A percentile compares a stretch with the other conserved stretches of the same genome.
phyloP scores from a whole-genome alignment of 371 early-diverging fungal genomes.

The Paramicrosporidium saccamoebae region DNA sequence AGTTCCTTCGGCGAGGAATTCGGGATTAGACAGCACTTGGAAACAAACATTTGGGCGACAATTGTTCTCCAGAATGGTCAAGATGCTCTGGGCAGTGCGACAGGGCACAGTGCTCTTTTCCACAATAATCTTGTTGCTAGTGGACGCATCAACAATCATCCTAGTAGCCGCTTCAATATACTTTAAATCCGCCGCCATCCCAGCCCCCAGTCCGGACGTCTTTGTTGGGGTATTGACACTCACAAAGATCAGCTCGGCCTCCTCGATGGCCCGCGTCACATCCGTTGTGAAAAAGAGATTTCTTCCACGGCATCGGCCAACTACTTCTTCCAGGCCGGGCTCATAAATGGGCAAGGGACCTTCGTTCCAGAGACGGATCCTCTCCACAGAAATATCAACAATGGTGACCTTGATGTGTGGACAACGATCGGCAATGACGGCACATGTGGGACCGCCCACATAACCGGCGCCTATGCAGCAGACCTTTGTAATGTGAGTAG shows the following conservation, averaged over 20 bases:
- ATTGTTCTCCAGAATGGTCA: slow-evolving; percentile 51
- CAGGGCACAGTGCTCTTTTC: slow-evolving; percentile 88
- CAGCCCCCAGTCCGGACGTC: slow-evolving; percentile 36
- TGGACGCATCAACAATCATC: slow-evolving; percentile 52
- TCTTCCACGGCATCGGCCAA: slow-evolving; percentile 21
- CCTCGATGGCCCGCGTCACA: slow-evolving; percentile 26
- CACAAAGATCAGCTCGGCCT: slow-evolving; percentile 55
- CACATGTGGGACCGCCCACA: slow-evolving; percentile 81
- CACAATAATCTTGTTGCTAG: slow-evolving; percentile 51
- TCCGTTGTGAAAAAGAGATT: slow-evolving; percentile 58
- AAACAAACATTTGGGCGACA: slow-evolving; percentile 28
- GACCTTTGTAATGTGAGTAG: slow-evolving; percentile 13
- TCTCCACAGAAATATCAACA: slow-evolving; percentile 29
- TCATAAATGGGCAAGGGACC: slow-evolving; percentile 54
- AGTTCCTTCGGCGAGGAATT: slow-evolving; percentile 83
- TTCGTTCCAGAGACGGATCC: slow-evolving; percentile 67
- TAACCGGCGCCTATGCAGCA: slow-evolving; percentile 85
- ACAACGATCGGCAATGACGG: slow-evolving; percentile 64
- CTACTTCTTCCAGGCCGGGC: slow-evolving; percentile 54
- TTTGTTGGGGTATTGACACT: slow-evolving; percentile 65
- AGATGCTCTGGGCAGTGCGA: slow-evolving; percentile 60
- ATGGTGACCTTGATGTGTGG: slow-evolving; percentile 60
- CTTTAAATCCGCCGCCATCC: slow-evolving; percentile 51
- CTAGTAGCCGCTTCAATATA: slow-evolving; percentile 56
- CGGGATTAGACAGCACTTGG: slow-evolving; percentile 75